phyloP scores from a whole-genome alignment of 148 eudicot species.

The Chenopodium formosanum region DNA sequence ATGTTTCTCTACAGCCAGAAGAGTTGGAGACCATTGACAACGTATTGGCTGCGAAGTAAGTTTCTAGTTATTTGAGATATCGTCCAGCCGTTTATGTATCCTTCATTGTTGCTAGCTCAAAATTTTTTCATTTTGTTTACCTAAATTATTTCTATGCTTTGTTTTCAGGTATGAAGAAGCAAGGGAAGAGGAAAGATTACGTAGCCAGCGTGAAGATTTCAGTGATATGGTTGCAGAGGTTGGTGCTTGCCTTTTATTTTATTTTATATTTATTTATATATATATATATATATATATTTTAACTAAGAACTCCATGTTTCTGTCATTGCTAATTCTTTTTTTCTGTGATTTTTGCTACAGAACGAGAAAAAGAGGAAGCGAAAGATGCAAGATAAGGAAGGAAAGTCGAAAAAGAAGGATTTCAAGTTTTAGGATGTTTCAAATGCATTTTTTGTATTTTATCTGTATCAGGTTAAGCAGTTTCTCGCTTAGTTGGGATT shows the following conservation, averaged over 20 bases:
- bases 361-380: constrained; percentile 83
- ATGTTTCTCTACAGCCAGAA: constrained; percentile 78
- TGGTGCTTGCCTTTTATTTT: neutral
- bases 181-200: constrained; percentile 84
- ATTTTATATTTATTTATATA: neutral
- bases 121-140: too few species aligned
- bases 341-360: constrained; percentile 30
- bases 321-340: neutral
- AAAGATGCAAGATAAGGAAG: constrained; percentile 85
- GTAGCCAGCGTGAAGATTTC: constrained; percentile 91
- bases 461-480: neutral
- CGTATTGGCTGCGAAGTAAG: constrained; percentile 85
- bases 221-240: constrained; percentile 99
- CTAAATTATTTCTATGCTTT: neutral
- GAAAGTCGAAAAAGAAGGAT: constrained; percentile 83
- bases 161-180: constrained; percentile 82
- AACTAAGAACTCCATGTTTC: neutral
- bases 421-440: constrained; percentile 61
- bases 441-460: neutral
- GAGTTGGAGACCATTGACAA: constrained; percentile 84
- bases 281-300: neutral
- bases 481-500: neutral
- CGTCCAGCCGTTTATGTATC: neutral
- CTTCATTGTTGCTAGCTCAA: neutral
- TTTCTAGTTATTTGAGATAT: neutral